Evolutionary conservation across 345 rosid species (phyloP).

Genomic region (rapeseed (Brassica napus)): Da-Ae NC_063441.1:20910501-20911000

Average conservation of each 20-base stretch:
- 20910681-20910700: not conserved
- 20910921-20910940: not conserved
- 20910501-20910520: not conserved
- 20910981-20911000: constrained; percentile 16
- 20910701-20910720: not conserved
- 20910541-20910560: not conserved
- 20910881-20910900: constrained; percentile 89
- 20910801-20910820: constrained; percentile 47
- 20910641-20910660: not conserved
- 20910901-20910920: not conserved
- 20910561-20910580: not conserved
- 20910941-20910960: not conserved
- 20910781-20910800: constrained; percentile 3
- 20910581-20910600: not conserved
- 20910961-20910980: not conserved
- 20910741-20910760: not conserved
- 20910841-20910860: constrained; percentile 88
- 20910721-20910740: not conserved
- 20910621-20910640: not conserved
- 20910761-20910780: constrained; percentile 13
- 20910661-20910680: not conserved
- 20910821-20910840: constrained; percentile 84
- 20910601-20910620: not conserved
- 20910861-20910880: constrained; percentile 91
- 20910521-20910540: too few relatives aligned